Evolutionary conservation across 2,329 filamentous ascomycete species (phyloP), one percentile per base, ranked within the genome.

Genomic region (Cordyceps cicadae): DNA sequence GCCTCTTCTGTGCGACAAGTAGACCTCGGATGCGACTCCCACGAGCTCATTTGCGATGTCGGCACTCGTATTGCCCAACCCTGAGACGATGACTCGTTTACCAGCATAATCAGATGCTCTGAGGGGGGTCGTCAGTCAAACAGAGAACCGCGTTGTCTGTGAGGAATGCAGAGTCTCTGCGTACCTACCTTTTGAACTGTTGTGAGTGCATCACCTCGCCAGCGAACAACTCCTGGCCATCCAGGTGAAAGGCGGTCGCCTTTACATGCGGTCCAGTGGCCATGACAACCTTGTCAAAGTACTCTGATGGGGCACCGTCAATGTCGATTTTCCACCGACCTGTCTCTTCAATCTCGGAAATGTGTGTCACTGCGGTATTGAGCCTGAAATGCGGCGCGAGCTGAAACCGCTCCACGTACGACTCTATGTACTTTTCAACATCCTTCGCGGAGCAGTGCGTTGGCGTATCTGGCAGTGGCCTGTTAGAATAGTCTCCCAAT

Each of bases 11-110:
- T 78, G 76, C 4, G 77, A 75, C 9, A 77, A 62, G 67, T 75
- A 79, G 4, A 78, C 67, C 37, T 76, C 72, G 3, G 70, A 64
- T 1, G 74, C 73, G 6, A 72, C 66, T 0, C 68, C 68, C 0
- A 71, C 66, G 11, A 79, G 66, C 3, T 68, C 67, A 2, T 72
- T 62, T 12, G 66, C 67, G 0, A 67, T 69, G 19, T 71, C 70
- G 24, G 66, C 68, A 2, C 67, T 67, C 1, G 75, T 77, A 49
- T 74, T 75, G 17, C 74, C 74, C 34, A 79, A 66, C 9, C 78
- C 78, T 2, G 79, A 68, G 0, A 81, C 68, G 0, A 81, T 60
- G 3, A 80, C 75, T 12, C 68, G 75, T 63, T 79, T 75, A 7
- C 68, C 73, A n/a, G 70, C 68, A 66, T 76, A 79, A 21, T 65